A percentile compares a stretch with the other conserved stretches of the same genome.
Evolutionary conservation across 495 filamentous ascomycete species (phyloP).

Genomic region (Daldinia vernicosa): DNA sequence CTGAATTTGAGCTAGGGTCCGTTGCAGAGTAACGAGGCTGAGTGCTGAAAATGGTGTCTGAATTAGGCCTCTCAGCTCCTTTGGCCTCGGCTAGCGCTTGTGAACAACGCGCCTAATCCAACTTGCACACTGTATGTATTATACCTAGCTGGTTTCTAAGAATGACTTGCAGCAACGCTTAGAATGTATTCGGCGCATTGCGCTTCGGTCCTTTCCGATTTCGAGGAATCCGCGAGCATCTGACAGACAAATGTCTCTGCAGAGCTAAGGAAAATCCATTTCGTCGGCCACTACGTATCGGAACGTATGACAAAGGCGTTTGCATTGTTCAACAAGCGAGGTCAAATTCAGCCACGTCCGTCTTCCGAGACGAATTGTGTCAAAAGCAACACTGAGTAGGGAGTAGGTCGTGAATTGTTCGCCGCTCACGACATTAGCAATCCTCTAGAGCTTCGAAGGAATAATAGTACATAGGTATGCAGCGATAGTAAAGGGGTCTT

Average conservation of each 20-base stretch:
- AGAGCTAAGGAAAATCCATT: constrained; percentile 14
- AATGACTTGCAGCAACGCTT: constrained; percentile 6
- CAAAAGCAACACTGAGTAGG: constrained; percentile 5
- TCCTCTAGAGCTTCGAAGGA: constrained; percentile 16
- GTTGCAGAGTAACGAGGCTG: constrained; percentile 41
- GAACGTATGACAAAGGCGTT: constrained; percentile 24
- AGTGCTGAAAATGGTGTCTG: constrained; percentile 37
- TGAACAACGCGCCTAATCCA: constrained; percentile 17
- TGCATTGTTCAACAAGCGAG: constrained; percentile 9
- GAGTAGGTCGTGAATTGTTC: constrained; percentile 13
- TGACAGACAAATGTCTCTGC: constrained; percentile 18
- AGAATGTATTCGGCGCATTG: constrained; percentile 26
- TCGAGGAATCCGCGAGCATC: constrained; percentile 11
- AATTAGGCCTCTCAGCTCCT: constrained; percentile 40
- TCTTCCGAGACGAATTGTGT: constrained; percentile 21
- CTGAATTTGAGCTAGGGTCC: constrained; percentile 34
- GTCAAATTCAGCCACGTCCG: constrained; percentile 27
- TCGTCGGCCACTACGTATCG: constrained; percentile 16
- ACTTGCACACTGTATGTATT: not conserved
- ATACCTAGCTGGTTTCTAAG: not conserved
- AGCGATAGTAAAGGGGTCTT: constrained; percentile 9
- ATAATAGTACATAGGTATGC: not conserved
- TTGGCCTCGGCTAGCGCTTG: constrained; percentile 35
- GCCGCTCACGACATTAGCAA: constrained; percentile 10
- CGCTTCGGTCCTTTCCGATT: constrained; percentile 39